Percentiles rank a stretch among this genome's conserved stretches.
phyloP scores from a whole-genome alignment of 1,139 yeast genomes.

The Suhomyces maxii region DNA sequence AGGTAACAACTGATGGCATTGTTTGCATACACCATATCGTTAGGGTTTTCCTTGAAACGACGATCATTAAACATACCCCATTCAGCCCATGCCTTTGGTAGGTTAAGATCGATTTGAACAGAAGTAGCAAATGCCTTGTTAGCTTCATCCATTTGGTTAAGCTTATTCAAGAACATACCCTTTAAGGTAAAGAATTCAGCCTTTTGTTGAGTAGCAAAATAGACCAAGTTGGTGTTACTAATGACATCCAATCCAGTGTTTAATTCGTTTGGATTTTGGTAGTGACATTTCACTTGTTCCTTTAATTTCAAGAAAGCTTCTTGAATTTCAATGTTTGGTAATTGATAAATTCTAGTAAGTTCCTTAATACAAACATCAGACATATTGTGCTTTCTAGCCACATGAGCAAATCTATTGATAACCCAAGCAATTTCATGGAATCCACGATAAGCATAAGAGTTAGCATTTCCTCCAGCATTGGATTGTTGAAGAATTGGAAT shows the following conservation, averaged over 20 bases:
- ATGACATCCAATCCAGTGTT: slow-evolving; percentile 96
- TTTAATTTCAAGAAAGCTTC: slow-evolving; percentile 94
- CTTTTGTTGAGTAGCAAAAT: slow-evolving; percentile 95
- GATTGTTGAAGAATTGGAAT: slow-evolving; percentile 83
- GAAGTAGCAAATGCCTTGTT: slow-evolving; percentile 98
- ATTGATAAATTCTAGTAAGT: slow-evolving; percentile 86
- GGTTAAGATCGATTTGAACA: slow-evolving; percentile 87
- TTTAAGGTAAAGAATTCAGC: slow-evolving; percentile 96
- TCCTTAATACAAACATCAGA: slow-evolving; percentile 95
- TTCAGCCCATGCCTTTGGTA: slow-evolving; percentile 99
- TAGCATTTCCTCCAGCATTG: slow-evolving; percentile 69
- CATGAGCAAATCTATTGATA: slow-evolving; percentile 96
- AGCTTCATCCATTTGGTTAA: slow-evolving; percentile 90
- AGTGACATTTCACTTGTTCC: slow-evolving; percentile 97
- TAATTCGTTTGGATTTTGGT: slow-evolving; percentile 81
- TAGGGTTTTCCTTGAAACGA: slow-evolving; percentile 81
- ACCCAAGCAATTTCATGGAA: slow-evolving; percentile 99
- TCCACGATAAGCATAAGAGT: slow-evolving; percentile 93
- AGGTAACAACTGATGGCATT: slow-evolving; percentile 94
- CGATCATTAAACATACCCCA: slow-evolving; percentile 97
- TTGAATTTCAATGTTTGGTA: slow-evolving; percentile 97
- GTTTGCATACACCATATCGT: slow-evolving; percentile 81
- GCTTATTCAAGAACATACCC: slow-evolving; percentile 95
- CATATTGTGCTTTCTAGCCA: slow-evolving; percentile 94
- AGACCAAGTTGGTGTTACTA: slow-evolving; percentile 91